Conservation (phyloP, 2,329 filamentous ascomycete genomes). For the Macrophomina pseudophaseolina region DNA sequence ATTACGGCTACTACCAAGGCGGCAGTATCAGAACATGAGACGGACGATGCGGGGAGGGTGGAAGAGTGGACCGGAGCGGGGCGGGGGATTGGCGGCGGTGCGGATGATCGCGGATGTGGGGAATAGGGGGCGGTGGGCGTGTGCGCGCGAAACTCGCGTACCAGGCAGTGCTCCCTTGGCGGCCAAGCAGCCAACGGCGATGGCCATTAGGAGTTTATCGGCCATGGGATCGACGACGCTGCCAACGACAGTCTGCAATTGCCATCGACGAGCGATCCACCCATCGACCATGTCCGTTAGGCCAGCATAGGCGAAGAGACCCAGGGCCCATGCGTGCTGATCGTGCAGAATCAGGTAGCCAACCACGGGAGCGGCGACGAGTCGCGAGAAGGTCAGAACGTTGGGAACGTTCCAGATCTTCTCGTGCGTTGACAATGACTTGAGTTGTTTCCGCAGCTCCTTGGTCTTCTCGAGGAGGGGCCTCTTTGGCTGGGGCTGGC, state of each 20-base stretch:
- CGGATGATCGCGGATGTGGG: slow-evolving; percentile 23
- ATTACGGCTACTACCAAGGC: slow-evolving; percentile 9
- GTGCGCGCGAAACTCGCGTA: slow-evolving; percentile 49
- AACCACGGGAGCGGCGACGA: slow-evolving; percentile 80
- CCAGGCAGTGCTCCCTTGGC: slow-evolving; percentile 80
- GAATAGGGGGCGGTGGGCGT: slow-evolving; percentile 18
- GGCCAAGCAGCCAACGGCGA: slow-evolving; percentile 83
- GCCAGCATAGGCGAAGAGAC: slow-evolving; percentile 89
- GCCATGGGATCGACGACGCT: slow-evolving; percentile 96
- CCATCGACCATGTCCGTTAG: slow-evolving; percentile 92
- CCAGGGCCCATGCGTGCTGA: slow-evolving; percentile 76
- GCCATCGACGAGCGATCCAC: slow-evolving; percentile 87
- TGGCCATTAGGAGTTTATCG: slow-evolving; percentile 94
- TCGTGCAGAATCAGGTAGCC: slow-evolving; percentile 89
- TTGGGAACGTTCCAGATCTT: slow-evolving; percentile 99
- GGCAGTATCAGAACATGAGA: slow-evolving; percentile 5
- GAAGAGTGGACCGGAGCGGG: slow-evolving; percentile 24
- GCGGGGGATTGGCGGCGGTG: slow-evolving; percentile 23
- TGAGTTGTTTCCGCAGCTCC: slow-evolving; percentile 39
- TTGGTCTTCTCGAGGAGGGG: slow-evolving; percentile 35
- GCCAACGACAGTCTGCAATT: slow-evolving; percentile 89
- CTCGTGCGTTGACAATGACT: slow-evolving; percentile 63
- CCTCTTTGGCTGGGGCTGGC: slow-evolving; percentile 28
- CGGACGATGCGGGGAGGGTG: slow-evolving; percentile 12
- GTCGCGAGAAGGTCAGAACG: slow-evolving; percentile 83